Evolutionary conservation across 2,329 filamentous ascomycete genomes (phyloP), one percentile per base, ranked within the genome.

Genomic region (Chrysoporthe deuterocubensis): DNA sequence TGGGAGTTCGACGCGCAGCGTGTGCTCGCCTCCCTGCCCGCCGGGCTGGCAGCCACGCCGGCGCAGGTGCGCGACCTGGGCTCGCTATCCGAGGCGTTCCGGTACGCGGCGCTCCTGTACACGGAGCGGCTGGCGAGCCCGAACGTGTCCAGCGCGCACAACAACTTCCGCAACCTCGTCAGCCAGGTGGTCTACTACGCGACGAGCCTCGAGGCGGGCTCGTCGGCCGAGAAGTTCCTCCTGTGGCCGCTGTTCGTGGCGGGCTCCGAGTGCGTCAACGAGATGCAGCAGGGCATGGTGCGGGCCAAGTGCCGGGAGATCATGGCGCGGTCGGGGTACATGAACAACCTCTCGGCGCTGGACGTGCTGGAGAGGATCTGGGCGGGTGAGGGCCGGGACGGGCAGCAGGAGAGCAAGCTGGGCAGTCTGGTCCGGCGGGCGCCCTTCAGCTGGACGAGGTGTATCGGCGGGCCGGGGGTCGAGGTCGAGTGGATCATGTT

Each of bases 181-280:
- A 89, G 89, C 75, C 90, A 93, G 71, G 92, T 94, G 0, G 86
- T 97, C 52, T 92, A 90, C 79, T 95, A 96, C 79, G 92, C 96
- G 67, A 91, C 90, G 7, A 90, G 90, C 64, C 89, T 97, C 48
- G 89, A 92, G 70, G 85, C 90, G 3, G 91, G 86, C 52, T 89
- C 87, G 73, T 86, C 85, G 60, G 90, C 91, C 48, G 91, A 97
- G 79, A 96, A 97, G 76, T 97, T 97, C 77, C 81, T 97, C 11
- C 87, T 97, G 9, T 97, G 94, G 95, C 94, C 95, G 2, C 85
- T 97, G 3, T 97, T 97, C 77, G 91, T 97, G 64, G 90, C 91
- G 0, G 94, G 94, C 26, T 94, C 92, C 32, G 95, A 97, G 81
- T 97, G 93, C 74, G 90, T 96, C 71, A 91, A 93, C 72, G 89